Conservation (phyloP, 2,329 filamentous ascomycete genomes). For the Domatiomyces catenatus region DNA sequence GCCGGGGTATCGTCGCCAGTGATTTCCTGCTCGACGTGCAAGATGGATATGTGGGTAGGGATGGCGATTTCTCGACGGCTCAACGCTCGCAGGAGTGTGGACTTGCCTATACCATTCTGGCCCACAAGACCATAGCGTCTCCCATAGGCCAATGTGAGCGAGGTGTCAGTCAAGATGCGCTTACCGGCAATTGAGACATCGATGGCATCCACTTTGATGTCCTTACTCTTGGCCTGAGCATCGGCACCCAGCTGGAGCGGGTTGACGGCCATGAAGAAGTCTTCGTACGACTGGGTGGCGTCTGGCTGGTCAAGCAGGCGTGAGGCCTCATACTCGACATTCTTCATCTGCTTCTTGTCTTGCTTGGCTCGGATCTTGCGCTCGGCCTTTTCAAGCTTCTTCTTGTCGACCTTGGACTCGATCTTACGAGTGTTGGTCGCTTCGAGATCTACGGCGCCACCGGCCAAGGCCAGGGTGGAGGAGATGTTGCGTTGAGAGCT, state of each 20-base stretch:
- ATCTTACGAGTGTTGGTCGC: conserved; percentile 86
- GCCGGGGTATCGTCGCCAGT: conserved; percentile 90
- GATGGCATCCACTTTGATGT: conserved; percentile 93
- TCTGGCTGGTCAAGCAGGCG: conserved; percentile 70
- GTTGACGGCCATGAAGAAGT: conserved; percentile 99
- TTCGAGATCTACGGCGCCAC: conserved; percentile 76
- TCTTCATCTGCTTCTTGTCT: conserved; percentile 97
- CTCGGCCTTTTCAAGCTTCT: conserved; percentile 98
- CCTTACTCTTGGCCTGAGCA: conserved; percentile 75
- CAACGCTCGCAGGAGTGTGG: conserved; percentile 80
- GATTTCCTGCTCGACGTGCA: conserved; percentile 98
- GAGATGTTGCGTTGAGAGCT: conserved; percentile 90
- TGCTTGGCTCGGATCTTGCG: conserved; percentile 96
- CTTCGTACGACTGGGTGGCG: conserved; percentile 82
- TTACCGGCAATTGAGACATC: conserved; percentile 83
- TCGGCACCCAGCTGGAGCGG: conserved; percentile 70
- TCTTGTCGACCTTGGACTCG: conserved; percentile 91
- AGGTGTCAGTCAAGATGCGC: conserved; percentile 82
- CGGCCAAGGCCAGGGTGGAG: conserved; percentile 76
- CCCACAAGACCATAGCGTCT: conserved; percentile 92
- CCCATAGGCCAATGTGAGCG: conserved; percentile 76
- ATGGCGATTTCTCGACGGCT: conserved; percentile 87
- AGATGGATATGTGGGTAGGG: conserved; percentile 93
- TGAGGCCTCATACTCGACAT: conserved; percentile 92
- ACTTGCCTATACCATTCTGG: conserved; percentile 98